Percentiles rank a stretch among this genome's conserved stretches.
Evolutionary conservation across 148 eudicot genomes (phyloP).

Genomic region (Persicaria tinctoria): DNA sequence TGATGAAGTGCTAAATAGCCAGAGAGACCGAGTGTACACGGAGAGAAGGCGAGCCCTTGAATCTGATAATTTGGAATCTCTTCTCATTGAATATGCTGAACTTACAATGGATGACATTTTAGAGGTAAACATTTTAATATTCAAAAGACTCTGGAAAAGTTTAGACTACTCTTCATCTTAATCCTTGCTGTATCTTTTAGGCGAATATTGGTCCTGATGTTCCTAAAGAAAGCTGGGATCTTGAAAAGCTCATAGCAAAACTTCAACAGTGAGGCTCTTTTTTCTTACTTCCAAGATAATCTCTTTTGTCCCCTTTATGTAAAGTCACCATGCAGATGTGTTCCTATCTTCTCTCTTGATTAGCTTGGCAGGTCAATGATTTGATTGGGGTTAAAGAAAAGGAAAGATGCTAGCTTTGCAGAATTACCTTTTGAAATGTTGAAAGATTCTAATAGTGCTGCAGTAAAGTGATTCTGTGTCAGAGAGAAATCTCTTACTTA

Average conservation of each 20-base stretch:
- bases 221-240: conserved; percentile 92
- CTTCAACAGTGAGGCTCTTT: conserved; percentile 69
- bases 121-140: conserved; percentile 45
- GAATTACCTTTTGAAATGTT: background rate
- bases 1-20: conserved; percentile 98
- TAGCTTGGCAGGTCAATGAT: background rate
- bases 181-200: conserved; percentile 27
- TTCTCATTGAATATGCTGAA: conserved; percentile 92
- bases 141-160: background rate
- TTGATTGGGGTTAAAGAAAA: background rate
- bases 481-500: background rate
- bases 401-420: background rate
- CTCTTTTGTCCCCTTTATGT: background rate
- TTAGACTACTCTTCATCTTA: background rate
- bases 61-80: conserved; percentile 81
- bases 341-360: conserved; percentile 1
- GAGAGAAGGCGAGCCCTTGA: conserved; percentile 97
- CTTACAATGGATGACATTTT: conserved; percentile 95
- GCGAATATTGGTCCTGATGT: conserved; percentile 93
- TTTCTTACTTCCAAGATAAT: background rate
- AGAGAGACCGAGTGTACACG: conserved; percentile 91
- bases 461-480: background rate
- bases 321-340: background rate
- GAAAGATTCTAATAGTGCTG: background rate
- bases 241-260: conserved; percentile 81